phyloP scores from a whole-genome alignment of 352 stramenopile genomes.

The Blastocystis sp. region DNA sequence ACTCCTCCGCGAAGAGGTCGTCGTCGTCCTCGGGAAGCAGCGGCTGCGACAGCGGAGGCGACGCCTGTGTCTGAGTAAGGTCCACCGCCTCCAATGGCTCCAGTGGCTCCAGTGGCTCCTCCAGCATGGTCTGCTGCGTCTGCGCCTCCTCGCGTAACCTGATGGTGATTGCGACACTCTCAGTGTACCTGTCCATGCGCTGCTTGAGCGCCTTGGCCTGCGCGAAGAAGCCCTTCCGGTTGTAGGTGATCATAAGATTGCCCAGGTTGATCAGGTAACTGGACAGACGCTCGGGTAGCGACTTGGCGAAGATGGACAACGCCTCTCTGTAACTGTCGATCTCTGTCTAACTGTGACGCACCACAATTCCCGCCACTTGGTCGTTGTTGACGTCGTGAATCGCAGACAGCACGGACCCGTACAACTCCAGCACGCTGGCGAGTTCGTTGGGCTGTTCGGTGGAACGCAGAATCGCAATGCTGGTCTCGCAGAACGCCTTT shows the following conservation, averaged over 20 bases:
- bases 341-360: conserved; percentile 3
- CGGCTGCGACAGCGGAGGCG: neutral
- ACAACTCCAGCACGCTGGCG: conserved; percentile 38
- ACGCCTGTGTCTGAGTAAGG: neutral
- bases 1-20: conserved; percentile 41
- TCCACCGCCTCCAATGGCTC: neutral
- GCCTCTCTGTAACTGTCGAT: conserved; percentile 45
- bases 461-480: neutral
- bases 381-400: conserved; percentile 52
- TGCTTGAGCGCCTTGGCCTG: conserved; percentile 4
- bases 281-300: neutral
- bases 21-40: neutral
- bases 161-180: neutral
- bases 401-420: conserved; percentile 56
- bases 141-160: neutral
- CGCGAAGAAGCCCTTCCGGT: neutral
- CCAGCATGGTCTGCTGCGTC: neutral
- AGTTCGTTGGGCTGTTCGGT: neutral
- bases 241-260: conserved; percentile 58
- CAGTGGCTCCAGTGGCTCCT: neutral
- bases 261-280: conserved; percentile 23
- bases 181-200: conserved; percentile 5
- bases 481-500: conserved; percentile 10
- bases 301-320: neutral
- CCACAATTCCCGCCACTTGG: neutral